phyloP scores from a whole-genome alignment of 2,329 filamentous ascomycete genomes.

The Hypoxylon rubiginosum region DNA sequence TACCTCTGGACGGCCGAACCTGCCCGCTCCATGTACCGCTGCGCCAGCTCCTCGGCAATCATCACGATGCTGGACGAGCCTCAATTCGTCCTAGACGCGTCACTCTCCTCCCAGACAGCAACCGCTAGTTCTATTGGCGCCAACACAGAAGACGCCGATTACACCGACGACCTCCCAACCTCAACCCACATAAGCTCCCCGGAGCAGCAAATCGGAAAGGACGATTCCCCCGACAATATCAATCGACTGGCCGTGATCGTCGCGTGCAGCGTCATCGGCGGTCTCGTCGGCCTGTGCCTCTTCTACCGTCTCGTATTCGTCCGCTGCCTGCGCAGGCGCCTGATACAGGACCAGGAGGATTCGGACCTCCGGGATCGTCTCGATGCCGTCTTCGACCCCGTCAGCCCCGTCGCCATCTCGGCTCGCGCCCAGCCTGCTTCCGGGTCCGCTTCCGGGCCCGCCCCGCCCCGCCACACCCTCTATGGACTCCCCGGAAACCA shows the following conservation, averaged over 20 bases:
- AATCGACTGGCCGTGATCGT: background rate
- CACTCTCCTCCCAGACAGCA: constrained; percentile 37
- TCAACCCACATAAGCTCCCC: no score
- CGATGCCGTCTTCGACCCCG: no score
- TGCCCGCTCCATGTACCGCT: constrained; percentile 55
- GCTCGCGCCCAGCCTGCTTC: no score
- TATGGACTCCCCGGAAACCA: no score
- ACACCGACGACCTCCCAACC: background rate
- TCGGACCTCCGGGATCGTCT: background rate
- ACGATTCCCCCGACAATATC: no score
- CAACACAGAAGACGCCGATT: constrained; percentile 1
- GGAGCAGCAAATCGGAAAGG: no score
- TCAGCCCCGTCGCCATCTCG: no score
- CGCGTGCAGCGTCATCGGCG: background rate
- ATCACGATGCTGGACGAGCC: constrained; percentile 54
- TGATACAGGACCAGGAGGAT: background rate
- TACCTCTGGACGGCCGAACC: constrained; percentile 55
- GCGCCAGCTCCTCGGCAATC: constrained; percentile 48
- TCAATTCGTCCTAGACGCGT: constrained; percentile 52
- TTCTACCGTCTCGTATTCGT: background rate
- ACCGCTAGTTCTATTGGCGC: constrained; percentile 31
- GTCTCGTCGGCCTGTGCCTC: background rate
- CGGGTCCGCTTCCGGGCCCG: no score
- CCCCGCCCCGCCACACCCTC: no score
- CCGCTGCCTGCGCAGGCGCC: background rate